Evolutionary conservation across 345 rosid species (phyloP).

Genomic region (Pistacia integerrima): DNA sequence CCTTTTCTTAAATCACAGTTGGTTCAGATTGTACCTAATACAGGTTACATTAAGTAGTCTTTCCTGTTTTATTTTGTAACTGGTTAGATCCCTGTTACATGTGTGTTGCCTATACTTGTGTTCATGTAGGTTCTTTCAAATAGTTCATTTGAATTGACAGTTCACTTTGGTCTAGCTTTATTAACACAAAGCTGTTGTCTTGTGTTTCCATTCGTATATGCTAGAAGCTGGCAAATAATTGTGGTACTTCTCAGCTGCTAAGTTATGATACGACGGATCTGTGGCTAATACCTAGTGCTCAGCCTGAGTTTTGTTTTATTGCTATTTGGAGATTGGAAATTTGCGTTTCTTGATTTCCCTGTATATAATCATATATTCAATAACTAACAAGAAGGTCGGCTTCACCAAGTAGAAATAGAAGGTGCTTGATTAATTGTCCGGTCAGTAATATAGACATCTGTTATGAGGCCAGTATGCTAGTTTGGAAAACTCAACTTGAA

Average conservation of each 20-base stretch:
- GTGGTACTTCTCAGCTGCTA: not conserved
- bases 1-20: not conserved
- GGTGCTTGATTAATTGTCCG: not conserved
- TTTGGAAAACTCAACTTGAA: constrained; percentile 4
- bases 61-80: no score
- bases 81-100: not conserved
- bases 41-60: no score
- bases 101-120: not conserved
- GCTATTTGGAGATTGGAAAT: not conserved
- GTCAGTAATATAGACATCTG: not conserved
- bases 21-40: no score
- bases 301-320: not conserved
- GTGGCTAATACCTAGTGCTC: not conserved
- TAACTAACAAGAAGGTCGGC: no score
- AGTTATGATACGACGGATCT: not conserved
- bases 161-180: not conserved
- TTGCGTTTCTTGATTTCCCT: not conserved
- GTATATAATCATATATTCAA: not conserved
- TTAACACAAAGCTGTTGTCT: not conserved
- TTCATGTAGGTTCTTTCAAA: not conserved
- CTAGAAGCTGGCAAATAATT: not conserved
- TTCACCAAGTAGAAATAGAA: not conserved
- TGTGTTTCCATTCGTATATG: not conserved
- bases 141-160: not conserved
- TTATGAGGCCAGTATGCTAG: not conserved